Evolutionary conservation across 2,329 filamentous ascomycete genomes (phyloP), one percentile per base, ranked within the genome.

Genomic region (Phialophora chinensis): DNA sequence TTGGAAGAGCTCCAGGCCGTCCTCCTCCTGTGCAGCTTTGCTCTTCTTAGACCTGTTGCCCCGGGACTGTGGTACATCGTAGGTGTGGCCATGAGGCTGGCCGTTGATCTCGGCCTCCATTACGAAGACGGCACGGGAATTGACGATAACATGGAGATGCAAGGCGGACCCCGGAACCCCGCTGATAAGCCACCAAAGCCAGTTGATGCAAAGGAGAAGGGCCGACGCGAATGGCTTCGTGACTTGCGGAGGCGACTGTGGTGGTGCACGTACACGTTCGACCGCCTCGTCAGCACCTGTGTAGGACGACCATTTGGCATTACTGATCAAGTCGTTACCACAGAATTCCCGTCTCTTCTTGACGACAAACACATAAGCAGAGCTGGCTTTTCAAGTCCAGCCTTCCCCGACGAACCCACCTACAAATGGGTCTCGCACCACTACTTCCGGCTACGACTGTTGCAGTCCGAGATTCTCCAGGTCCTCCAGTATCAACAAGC

Each of bases 1-100:
- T 79, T 98, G 47, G 93, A 97, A 76, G 93, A 97, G 75, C 82
- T 98, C 60, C 94, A 98, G 76, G 93, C 93, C n/a, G 93, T 98
- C 7, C 80, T 98, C 57, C 82, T 98, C 50, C 83, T 98, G 54
- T 93, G 94, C 53, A 93, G 93, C 62, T 97, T 98, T 82, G 94
- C 94, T 7, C 83, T 99, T 57, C 84, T 98, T 69, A 86, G 94
- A 62, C 95, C 95, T 1, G 93, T 98, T 25, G 92, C 94, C 1
- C 94, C 94, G 0, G 95, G 95, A 14, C 81, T 98, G 53, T 98
- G 94, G 94, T 98, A 98, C 78, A 98, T 98, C 68, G 91, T 96
- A 66, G 95, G 95, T 11, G 93, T 97, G 52, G 94, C 94, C 5
- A 90, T 96, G 67, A 89, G 95, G 44, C 80, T 98, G 60, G 94